Base-by-base conservation (phyloP, 768 basidiomycete genomes). In the Rhizopogon sp. region DNA sequence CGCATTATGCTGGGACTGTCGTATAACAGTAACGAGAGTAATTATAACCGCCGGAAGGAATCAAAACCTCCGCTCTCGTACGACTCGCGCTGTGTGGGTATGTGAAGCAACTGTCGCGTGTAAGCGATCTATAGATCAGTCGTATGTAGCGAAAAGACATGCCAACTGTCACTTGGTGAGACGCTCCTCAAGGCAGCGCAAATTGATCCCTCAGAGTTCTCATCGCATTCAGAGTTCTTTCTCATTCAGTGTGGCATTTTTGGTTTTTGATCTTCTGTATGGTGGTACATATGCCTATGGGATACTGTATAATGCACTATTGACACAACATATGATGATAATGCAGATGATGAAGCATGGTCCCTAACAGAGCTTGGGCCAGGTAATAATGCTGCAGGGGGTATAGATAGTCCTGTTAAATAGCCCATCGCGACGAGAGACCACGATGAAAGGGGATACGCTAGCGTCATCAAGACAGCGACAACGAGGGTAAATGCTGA, bases 361-460 rank as follows among this genome's bases (percentile, higher is more conserved):
- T 44, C 53, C 43, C 31, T 25, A 4, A 25, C 25, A 25, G 4
- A 4, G 25, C 25, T 44, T 31, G 25, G 52, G 51, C 55, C 53
- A 55, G 45, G 40, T 35, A 53, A 39, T 55, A 29, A 53, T 22
- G 55, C 43, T 28, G 50, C 22, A 3, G 43, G 67, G 67, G 70
- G 66, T 70, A 70, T 71, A 71, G 61, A 70, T 70, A 67, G 39
- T 57, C 65, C 66, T 60, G 58, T 70, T 61, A 70, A 70, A 70
- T 70, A 70, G 0, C 3, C 55, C 58, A n/a, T 9, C 45, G 56
- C 58, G 53, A 61, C 56, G 35, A 39, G 45, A 25, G 25, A 25
- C 25, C 25, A 56, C 44, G 47, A 28, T 46, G 56, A 54, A 31
- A 56, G 56, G 56, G 56, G 53, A 60, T 65, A 66, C 57, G 63